Conservation (phyloP, 1,139 yeast species). For the Suhomyces ambrosiae region DNA sequence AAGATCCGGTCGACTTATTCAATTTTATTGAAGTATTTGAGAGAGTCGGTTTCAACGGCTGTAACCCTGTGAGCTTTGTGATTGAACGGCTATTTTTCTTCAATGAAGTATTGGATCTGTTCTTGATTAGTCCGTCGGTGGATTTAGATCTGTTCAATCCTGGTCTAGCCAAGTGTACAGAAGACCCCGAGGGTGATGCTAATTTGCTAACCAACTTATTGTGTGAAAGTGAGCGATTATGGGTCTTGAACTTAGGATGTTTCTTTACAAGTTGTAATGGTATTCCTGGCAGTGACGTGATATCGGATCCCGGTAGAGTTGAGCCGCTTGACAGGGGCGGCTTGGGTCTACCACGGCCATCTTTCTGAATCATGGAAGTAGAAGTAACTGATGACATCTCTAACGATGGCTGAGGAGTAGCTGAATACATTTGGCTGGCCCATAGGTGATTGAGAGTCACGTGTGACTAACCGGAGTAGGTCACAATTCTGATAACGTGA, state of each 20-base stretch:
- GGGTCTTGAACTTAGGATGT: conserved; percentile 20
- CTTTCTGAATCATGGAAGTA: conserved; percentile 7
- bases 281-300: conserved; percentile 4
- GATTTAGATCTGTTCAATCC: conserved; percentile 44
- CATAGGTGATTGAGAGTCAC: conserved; percentile 1
- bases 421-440: neutral
- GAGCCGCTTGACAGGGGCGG: conserved; percentile 8
- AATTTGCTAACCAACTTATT: conserved; percentile 29
- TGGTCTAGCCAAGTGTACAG: conserved; percentile 29
- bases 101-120: conserved; percentile 23
- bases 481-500: too few relatives aligned
- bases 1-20: conserved; percentile 38
- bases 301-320: conserved; percentile 1
- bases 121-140: conserved; percentile 41
- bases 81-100: conserved; percentile 43
- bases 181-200: conserved; percentile 19
- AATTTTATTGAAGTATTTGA: conserved; percentile 29
- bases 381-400: conserved; percentile 9
- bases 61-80: conserved; percentile 39
- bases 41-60: conserved; percentile 43
- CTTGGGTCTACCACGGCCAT: conserved; percentile 12
- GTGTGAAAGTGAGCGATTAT: conserved; percentile 39
- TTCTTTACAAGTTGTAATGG: conserved; percentile 4
- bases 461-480: conserved; percentile 4
- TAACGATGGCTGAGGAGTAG: neutral